Evolutionary conservation across 495 filamentous ascomycete species (phyloP).

Genomic region (Neurospora sp.): DNA sequence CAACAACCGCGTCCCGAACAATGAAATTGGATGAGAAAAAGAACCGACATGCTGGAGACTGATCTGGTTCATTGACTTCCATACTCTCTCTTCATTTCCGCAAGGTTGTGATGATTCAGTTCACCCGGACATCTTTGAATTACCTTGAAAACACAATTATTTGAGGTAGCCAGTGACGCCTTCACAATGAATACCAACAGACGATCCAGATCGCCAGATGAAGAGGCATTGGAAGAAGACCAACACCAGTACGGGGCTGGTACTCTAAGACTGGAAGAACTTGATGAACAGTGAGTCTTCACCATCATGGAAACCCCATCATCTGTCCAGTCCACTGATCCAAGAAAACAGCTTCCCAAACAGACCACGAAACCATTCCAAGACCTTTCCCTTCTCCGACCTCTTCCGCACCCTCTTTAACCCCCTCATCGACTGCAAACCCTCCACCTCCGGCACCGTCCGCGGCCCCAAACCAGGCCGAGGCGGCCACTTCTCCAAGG

Average conservation of each 20-base stretch:
- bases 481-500: conserved; percentile 48
- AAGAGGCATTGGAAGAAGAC: conserved; percentile 42
- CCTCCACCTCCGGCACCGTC: conserved; percentile 45
- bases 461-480: conserved; percentile 15
- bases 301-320: not conserved
- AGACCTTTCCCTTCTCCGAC: conserved; percentile 75
- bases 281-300: conserved; percentile 52
- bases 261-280: conserved; percentile 36
- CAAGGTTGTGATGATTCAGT: not conserved
- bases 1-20: not conserved
- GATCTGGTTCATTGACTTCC: not conserved
- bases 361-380: conserved; percentile 67
- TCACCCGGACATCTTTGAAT: not conserved
- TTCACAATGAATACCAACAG: conserved; percentile 17
- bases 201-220: conserved; percentile 31
- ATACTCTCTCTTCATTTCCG: not conserved
- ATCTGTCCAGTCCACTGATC: not conserved
- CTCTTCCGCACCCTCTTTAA: conserved; percentile 74
- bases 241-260: conserved; percentile 38
- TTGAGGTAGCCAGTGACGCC: not conserved
- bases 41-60: not conserved
- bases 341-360: conserved; percentile 57
- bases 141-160: not conserved
- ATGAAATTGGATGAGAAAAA: not conserved
- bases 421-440: conserved; percentile 74